Conservation (phyloP, 2,329 filamentous ascomycete genomes). For the Geosmithia putterillii region DNA sequence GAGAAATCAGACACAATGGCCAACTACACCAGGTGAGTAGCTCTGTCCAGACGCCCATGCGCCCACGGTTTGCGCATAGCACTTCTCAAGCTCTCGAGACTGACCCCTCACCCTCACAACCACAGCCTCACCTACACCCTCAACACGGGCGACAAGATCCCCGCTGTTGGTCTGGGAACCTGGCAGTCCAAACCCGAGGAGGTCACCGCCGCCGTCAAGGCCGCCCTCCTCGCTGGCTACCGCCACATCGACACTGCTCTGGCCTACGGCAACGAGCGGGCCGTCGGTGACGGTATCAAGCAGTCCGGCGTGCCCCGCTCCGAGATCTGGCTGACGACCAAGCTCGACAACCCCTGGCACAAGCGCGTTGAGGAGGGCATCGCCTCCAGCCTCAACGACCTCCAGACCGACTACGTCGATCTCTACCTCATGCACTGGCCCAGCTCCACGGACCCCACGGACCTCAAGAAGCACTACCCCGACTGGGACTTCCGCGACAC, state of each 20-base stretch:
- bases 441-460: constrained; percentile 46
- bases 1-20: not conserved
- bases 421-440: constrained; percentile 67
- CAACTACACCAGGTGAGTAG: not conserved
- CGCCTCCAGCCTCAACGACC: constrained; percentile 43
- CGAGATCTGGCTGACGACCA: constrained; percentile 65
- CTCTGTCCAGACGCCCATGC: too few relatives aligned
- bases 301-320: constrained; percentile 51
- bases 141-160: constrained; percentile 68
- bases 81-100: not conserved
- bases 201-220: constrained; percentile 59
- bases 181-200: constrained; percentile 64
- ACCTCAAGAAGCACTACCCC: constrained; percentile 53
- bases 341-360: constrained; percentile 73
- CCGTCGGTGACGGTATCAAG: constrained; percentile 54
- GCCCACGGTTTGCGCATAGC: too few relatives aligned
- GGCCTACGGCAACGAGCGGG: constrained; percentile 65
- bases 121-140: constrained; percentile 46
- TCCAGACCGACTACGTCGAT: constrained; percentile 55
- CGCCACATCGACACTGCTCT: constrained; percentile 67
- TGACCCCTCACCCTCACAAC: not conserved
- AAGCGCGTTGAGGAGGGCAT: constrained; percentile 53
- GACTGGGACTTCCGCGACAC: constrained; percentile 80
- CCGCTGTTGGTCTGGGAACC: constrained; percentile 64
- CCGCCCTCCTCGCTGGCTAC: constrained; percentile 56